Conservation (phyloP, 306 rosid genomes). For the Citrullus amarus region DNA sequence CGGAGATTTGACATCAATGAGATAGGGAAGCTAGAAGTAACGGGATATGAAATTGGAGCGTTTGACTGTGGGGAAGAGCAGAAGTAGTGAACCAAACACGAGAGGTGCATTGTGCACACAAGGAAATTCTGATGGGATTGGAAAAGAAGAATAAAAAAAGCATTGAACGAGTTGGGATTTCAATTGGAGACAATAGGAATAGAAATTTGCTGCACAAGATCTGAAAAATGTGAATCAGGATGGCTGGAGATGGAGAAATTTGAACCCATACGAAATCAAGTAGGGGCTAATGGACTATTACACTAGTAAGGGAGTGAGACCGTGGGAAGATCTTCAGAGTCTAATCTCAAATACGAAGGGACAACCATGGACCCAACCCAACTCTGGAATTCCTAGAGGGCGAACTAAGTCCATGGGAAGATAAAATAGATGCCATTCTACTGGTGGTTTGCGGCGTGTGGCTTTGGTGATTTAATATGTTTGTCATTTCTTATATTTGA, state of each 20-base stretch:
- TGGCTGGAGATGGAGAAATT: neutral
- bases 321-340: neutral
- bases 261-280: neutral
- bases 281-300: neutral
- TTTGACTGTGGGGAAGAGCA: too few relatives aligned
- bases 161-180: neutral
- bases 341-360: neutral
- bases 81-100: too few relatives aligned
- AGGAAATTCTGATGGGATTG: too few relatives aligned
- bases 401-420: neutral
- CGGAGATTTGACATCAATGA: too few relatives aligned
- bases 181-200: neutral
- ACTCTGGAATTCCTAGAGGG: neutral
- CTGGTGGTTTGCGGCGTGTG: neutral
- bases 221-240: neutral
- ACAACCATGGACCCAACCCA: neutral
- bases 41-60: too few relatives aligned
- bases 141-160: too few relatives aligned
- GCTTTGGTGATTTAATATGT: neutral
- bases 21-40: too few relatives aligned
- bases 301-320: neutral
- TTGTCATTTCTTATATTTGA: neutral
- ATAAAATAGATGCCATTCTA: neutral
- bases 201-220: neutral
- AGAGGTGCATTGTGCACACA: too few relatives aligned